Evolutionary conservation across 2,329 filamentous ascomycete genomes (phyloP), one percentile per base, ranked within the genome.

Genomic region (Venturia pyrina): DNA sequence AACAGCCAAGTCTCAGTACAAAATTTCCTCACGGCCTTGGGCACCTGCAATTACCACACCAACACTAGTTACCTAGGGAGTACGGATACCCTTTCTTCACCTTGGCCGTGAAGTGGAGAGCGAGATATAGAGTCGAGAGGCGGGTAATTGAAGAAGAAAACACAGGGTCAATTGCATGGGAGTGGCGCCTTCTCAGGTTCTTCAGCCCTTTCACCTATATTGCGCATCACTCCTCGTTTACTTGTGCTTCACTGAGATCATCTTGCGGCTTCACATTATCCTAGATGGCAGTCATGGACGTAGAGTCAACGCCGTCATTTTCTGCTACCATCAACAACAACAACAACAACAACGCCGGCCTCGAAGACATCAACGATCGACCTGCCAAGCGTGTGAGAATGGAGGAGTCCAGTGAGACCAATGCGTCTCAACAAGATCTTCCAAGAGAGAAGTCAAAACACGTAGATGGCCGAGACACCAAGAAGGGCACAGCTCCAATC

Each of bases 401-500:
- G 68, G 72, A 75, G 5, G 64, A 71, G 48, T 70, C 71, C 40
- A 65, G 62, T n/a, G 65, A 66, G n/a, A 69, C 69, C 13, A 56
- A 37, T n/a, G n/a, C 32, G 13, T 17, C 4, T 34, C 17, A 48
- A 32, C 19, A 61, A 5, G 65, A 21, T 60, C 48, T 28, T 41
- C 34, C 24, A 43, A 56, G 15, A 75, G 76, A 68, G 72, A 75
- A 56, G 50, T 15, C 48, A n/a, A 50, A 32, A 15, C 34, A 48
- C n/a, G 50, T 59, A 19, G 37, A 65, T 32, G 53, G 41, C 7
- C 37, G 34, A 17, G 43, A 53, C 15, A 65, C 19, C 19, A 72
- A 70, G 70, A 79, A 74, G 71, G 88, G 88, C 34, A 78, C 88
- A 64, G 89, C 89, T 24, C 85, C 86, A 10, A 85, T 93, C 75